Evolutionary conservation across 805 yeast genomes (phyloP).

Genomic region (Hagleromyces aurorensis): DNA sequence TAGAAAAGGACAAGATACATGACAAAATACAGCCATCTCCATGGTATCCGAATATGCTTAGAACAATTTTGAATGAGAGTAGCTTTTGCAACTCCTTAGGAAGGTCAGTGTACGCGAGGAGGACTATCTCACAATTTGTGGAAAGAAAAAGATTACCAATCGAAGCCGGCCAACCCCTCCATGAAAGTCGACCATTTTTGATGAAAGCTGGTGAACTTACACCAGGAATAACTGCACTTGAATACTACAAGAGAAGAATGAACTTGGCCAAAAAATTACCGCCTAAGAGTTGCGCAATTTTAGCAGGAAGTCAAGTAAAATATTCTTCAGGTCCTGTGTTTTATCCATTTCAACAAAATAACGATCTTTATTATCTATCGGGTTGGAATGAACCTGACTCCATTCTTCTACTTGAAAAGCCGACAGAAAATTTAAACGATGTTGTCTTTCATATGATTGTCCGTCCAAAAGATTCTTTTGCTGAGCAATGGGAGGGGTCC

Average conservation of each 20-base stretch:
- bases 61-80: no score
- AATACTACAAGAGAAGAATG: slow-evolving; percentile 67
- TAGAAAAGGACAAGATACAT: no score
- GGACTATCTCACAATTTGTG: not conserved
- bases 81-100: not conserved
- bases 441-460: slow-evolving; percentile 70
- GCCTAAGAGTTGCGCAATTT: slow-evolving; percentile 56
- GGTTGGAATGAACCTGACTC: slow-evolving; percentile 93
- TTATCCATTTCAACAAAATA: slow-evolving; percentile 87
- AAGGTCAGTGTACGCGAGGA: not conserved
- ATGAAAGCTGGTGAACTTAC: slow-evolving; percentile 74
- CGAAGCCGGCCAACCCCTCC: slow-evolving; percentile 76
- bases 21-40: no score
- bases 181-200: slow-evolving; percentile 75
- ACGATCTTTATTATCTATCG: slow-evolving; percentile 75
- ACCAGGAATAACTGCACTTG: slow-evolving; percentile 78
- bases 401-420: slow-evolving; percentile 57
- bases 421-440: slow-evolving; percentile 43
- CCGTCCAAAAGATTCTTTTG: slow-evolving; percentile 67
- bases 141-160: slow-evolving; percentile 19
- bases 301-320: slow-evolving; percentile 65
- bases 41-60: no score
- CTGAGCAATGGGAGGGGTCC: slow-evolving; percentile 93
- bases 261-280: slow-evolving; percentile 52
- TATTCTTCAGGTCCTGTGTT: slow-evolving; percentile 88